These are phyloP conservation scores for Candolleomyces aberdarensis DNA, from an alignment of 768 basidiomycete genomes.

Conservation along the genomic window DNA sequence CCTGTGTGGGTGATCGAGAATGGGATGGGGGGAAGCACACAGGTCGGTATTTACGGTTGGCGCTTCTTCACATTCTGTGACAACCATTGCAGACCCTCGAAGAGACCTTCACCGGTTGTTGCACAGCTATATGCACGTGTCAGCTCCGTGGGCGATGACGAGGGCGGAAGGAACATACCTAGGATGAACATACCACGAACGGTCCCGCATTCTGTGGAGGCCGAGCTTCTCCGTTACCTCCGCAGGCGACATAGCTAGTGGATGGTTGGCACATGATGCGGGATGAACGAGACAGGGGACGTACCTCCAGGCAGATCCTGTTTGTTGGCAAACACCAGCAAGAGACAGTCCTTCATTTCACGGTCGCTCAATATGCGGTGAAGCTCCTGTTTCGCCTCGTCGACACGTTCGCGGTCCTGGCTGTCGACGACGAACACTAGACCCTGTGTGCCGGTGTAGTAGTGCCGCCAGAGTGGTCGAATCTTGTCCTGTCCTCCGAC, in stretches of 20 bases:
- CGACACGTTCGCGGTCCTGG: constrained; percentile 91
- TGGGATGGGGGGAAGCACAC: background rate
- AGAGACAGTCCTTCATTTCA: constrained; percentile 96
- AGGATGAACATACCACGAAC: constrained; percentile 99
- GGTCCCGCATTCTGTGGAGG: constrained; percentile 91
- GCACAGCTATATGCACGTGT: constrained; percentile 65
- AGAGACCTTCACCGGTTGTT: constrained; percentile 93
- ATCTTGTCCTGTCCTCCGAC: constrained; percentile 99
- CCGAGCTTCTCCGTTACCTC: constrained; percentile 98
- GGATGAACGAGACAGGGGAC: background rate
- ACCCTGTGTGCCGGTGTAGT: constrained; percentile 98
- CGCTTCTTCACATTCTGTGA: constrained; percentile 97
- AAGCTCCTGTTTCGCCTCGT: constrained; percentile 94
- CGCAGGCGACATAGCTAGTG: constrained; percentile 94
- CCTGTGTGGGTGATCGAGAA: constrained; percentile 4
- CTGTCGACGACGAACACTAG: constrained; percentile 98
- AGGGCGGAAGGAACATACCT: constrained; percentile 52
- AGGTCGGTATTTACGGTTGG: constrained; percentile 46
- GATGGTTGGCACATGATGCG: constrained; percentile 1
- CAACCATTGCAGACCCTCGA: constrained; percentile 96
- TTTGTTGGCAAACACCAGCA: constrained; percentile 99
- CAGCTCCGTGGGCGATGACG: background rate
- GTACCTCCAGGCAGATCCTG: constrained; percentile 96
- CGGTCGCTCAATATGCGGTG: constrained; percentile 95
- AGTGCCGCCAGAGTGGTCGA: constrained; percentile 96